A percentile compares a stretch with the other conserved stretches of the same genome.
phyloP scores from a whole-genome alignment of 768 basidiomycete genomes.

The Paxillus involutus region DNA sequence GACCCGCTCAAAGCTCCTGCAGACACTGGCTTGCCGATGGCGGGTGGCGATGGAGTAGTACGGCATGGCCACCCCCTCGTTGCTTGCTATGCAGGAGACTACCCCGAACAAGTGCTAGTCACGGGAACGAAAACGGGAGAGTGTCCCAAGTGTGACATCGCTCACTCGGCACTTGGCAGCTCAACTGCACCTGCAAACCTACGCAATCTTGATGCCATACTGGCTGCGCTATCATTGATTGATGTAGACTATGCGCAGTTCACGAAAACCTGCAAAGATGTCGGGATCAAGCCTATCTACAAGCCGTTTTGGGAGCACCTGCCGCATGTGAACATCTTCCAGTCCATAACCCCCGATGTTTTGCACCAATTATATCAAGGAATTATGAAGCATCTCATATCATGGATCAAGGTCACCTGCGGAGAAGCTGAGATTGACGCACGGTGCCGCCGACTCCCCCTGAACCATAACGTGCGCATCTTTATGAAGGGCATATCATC shows the following conservation, averaged over 20 bases:
- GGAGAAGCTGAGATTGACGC: neutral
- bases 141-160: conserved; percentile 13
- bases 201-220: neutral
- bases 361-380: conserved; percentile 38
- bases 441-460: neutral
- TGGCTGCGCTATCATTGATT: neutral
- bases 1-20: conserved; percentile 30
- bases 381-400: conserved; percentile 33
- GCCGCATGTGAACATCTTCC: conserved; percentile 26
- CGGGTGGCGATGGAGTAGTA: conserved; percentile 35
- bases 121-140: conserved; percentile 12
- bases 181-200: neutral
- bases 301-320: conserved; percentile 27
- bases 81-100: conserved; percentile 19
- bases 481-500: neutral
- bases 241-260: neutral
- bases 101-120: conserved; percentile 20
- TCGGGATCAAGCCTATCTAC: conserved; percentile 17
- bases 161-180: neutral
- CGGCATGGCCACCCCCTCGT: conserved; percentile 36
- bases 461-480: neutral
- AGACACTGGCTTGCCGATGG: conserved; percentile 28
- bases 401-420: conserved; percentile 19
- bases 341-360: conserved; percentile 30
- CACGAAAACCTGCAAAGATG: conserved; percentile 4